Base-by-base conservation (phyloP, 2,329 filamentous ascomycete genomes). In the Coleophoma cylindrospora region DNA sequence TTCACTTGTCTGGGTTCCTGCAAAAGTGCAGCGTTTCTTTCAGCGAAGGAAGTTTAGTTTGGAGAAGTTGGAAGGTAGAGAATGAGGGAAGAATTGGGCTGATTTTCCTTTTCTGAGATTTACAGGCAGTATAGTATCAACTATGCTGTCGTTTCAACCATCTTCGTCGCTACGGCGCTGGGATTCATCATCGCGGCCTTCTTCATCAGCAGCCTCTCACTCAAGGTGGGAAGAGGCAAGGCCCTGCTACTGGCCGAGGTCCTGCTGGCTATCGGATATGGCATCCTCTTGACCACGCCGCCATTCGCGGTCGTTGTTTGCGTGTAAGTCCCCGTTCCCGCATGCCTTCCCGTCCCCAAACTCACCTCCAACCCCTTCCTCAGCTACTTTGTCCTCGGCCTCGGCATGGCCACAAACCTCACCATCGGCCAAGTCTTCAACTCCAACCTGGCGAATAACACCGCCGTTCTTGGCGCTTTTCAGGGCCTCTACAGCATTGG, bases 121-220 rank as follows among this genome's bases (percentile, higher is more conserved):
- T 5, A 27, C 27, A 79, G 70, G 36, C 64, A 86, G 59, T 94
- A 92, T 64, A 57, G 75, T 51, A 88, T 92, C 46, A 83, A 82
- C 38, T 91, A 92, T 63, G 85, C 82, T 4, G 69, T 88, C 12
- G 86, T 92, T 6, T 91, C 89, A 1, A 72, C 91, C 40, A 87
- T 94, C 63, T 94, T 91, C 70, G 78, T 92, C 27, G 79, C 83
- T 46, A 87, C 87, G 58, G 87, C 88, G 0, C 57, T 85, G 3
- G 89, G 89, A n/a, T 94, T 90, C 70, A 81, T 94, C 60, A 65
- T 76, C 14, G 84, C 86, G 1, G 88, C 88, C 1, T 77, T 83
- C 33, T 74, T 85, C 54, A 45, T 84, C 12, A 83, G 89, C 58
- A 64, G 70, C 1, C 69, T 90, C 7, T 75, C 83, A 43, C 67